These are phyloP conservation scores for Lyophyllum shimeji DNA, from an alignment of 768 basidiomycete species.

Conservation along the genomic window DNA sequence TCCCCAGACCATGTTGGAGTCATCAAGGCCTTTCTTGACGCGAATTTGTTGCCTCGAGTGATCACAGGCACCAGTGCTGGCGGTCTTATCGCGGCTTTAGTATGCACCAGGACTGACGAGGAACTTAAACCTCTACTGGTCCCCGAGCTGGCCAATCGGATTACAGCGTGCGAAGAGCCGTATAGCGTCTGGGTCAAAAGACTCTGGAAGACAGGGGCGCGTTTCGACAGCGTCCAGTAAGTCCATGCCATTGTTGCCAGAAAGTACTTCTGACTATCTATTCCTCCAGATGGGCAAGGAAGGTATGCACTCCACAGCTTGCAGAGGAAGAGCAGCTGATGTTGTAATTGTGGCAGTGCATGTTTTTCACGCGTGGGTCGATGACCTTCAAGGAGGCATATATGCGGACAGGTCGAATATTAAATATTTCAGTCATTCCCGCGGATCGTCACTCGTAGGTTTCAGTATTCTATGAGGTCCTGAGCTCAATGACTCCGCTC, in stretches of 20 bases:
- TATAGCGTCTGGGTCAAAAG: constrained; percentile 68
- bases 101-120: constrained; percentile 85
- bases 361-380: constrained; percentile 90
- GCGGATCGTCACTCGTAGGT: constrained; percentile 82
- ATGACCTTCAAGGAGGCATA: constrained; percentile 97
- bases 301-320: constrained; percentile 46
- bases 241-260: constrained; percentile 5
- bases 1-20: constrained; percentile 82
- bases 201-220: constrained; percentile 85
- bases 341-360: constrained; percentile 43
- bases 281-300: constrained; percentile 72
- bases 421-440: constrained; percentile 93
- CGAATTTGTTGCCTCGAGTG: constrained; percentile 83
- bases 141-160: constrained; percentile 80
- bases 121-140: constrained; percentile 78
- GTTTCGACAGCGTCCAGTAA: constrained; percentile 80
- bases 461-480: no score
- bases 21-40: constrained; percentile 88
- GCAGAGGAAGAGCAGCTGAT: not conserved
- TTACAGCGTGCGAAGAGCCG: constrained; percentile 82
- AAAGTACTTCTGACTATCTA: constrained; percentile 4
- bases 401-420: constrained; percentile 84
- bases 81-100: constrained; percentile 72
- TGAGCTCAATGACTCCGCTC: constrained; percentile 5
- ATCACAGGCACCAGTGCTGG: constrained; percentile 96